Evolutionary conservation across 345 rosid genomes (phyloP), one percentile per base, ranked within the genome.

Genomic region (Melaleuca quinquenervia): DNA sequence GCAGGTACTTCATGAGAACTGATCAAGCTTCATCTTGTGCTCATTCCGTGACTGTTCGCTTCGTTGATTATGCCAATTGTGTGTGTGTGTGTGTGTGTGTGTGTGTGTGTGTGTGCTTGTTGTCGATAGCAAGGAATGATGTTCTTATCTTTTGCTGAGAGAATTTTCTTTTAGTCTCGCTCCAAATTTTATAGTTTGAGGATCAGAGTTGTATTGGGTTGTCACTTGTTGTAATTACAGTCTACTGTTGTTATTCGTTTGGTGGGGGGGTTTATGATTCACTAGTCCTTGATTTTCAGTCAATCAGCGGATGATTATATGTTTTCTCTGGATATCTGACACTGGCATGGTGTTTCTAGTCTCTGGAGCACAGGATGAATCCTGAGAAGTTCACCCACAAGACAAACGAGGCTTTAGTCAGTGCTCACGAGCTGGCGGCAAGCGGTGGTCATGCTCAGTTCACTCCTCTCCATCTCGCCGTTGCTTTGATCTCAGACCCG

Each of bases 351-450:
- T 20, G 48, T 70, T 21, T 70, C 16, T 32, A 32, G 48, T 21
- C 45, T 36, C 24, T 36, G 78, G 96, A 18, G 82, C 50, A 56
- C 75, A 44, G 27, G 74, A 96, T 97, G 98, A 96, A 95, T 91
- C 96, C 98, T 8, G 96, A 91, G 85, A 95, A 96, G 86, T 90
- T 94, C 89, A 96, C 98, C 50, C 96, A 94, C 95, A 95, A 94
- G 96, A 96, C 96, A 11, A 93, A 91, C 80, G 96, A 94, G 84
- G 95, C 95, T 1, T 89, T 97, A 22, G 95, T 89, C 8, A 84
- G 88, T 16, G 95, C 98, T 84, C 96, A 90, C 82, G 92, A 91
- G 70, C 87, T 91, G 53, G 97, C 97, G 44, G 84, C 88, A 27
- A 89, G 86, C 8, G 91, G 88, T 27, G 94, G 96, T 83, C 98